phyloP scores from a whole-genome alignment of 2,329 filamentous ascomycete genomes.

The Penicillium decumbens region DNA sequence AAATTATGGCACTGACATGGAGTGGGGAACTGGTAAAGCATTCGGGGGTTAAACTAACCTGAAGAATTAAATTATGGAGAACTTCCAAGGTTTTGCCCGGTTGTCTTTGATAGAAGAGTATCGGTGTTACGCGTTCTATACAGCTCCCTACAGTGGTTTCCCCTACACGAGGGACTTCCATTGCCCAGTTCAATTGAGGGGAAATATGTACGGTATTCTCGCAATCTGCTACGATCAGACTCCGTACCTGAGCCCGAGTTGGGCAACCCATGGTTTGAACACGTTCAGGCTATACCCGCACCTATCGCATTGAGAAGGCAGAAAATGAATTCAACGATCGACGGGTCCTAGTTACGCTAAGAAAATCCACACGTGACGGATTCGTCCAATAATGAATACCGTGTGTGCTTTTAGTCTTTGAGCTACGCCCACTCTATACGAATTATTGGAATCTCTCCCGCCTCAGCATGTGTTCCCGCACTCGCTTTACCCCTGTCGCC shows the following conservation, averaged over 20 bases:
- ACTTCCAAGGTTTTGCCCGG: not conserved
- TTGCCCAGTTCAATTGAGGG: not conserved
- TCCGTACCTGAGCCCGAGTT: not conserved
- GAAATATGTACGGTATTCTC: too few relatives aligned
- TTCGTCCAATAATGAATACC: not conserved
- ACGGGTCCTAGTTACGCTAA: conserved; percentile 1
- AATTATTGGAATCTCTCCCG: conserved; percentile 14
- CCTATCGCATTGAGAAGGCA: conserved; percentile 14
- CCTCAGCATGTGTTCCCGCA: not conserved
- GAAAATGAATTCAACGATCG: conserved; percentile 9
- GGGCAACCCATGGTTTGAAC: not conserved
- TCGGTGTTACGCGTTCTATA: not conserved
- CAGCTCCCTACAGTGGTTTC: not conserved
- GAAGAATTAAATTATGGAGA: not conserved
- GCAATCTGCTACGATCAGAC: not conserved
- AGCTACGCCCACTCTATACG: conserved; percentile 4
- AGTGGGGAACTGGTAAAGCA: conserved; percentile 1
- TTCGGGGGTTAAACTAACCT: conserved; percentile 2
- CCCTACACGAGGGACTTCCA: not conserved
- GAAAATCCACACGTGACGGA: not conserved
- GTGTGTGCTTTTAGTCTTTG: conserved; percentile 9
- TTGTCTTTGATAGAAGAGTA: not conserved
- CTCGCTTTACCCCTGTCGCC: not conserved
- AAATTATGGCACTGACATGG: not conserved
- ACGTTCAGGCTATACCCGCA: not conserved